Conservation (phyloP, 2,329 filamentous ascomycete species). For the Tolypocladium album region DNA sequence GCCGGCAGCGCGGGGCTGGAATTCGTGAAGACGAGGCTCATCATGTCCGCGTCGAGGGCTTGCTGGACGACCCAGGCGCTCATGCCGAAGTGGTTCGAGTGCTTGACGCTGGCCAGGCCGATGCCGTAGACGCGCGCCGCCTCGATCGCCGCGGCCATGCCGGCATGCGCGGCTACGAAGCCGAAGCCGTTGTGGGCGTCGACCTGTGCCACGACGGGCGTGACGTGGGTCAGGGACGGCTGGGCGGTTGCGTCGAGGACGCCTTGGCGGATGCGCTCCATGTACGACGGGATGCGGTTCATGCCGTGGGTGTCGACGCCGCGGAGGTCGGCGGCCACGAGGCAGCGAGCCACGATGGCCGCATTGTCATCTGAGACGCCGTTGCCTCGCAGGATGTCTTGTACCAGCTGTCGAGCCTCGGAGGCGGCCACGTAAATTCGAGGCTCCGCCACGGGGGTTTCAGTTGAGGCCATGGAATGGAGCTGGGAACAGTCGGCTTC, state of each 20-base stretch:
- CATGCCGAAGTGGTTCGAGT: slow-evolving; percentile 80
- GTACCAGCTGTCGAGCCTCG: slow-evolving; percentile 35
- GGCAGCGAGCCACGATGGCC: slow-evolving; percentile 50
- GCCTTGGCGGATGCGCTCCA: slow-evolving; percentile 59
- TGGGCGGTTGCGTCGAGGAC: slow-evolving; percentile 52
- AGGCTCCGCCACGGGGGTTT: not conserved
- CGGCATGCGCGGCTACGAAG: slow-evolving; percentile 56
- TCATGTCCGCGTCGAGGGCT: slow-evolving; percentile 60
- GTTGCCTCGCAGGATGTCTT: slow-evolving; percentile 47
- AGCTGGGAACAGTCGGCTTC: not conserved
- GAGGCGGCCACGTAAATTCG: slow-evolving; percentile 23
- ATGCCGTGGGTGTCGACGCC: slow-evolving; percentile 71
- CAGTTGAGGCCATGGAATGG: not conserved
- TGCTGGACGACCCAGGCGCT: slow-evolving; percentile 70
- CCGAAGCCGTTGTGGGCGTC: slow-evolving; percentile 64
- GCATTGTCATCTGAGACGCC: slow-evolving; percentile 50
- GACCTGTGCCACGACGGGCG: slow-evolving; percentile 60
- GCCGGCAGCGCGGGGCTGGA: slow-evolving; percentile 62
- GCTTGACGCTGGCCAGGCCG: slow-evolving; percentile 64
- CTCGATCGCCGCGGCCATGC: slow-evolving; percentile 56
- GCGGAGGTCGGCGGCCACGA: slow-evolving; percentile 65
- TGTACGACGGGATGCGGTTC: slow-evolving; percentile 69
- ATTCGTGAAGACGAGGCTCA: slow-evolving; percentile 62
- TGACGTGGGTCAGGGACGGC: slow-evolving; percentile 50
- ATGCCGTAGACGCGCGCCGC: slow-evolving; percentile 58